phyloP scores from a whole-genome alignment of 306 rosid genomes.

The Biancaea sappan region DNA sequence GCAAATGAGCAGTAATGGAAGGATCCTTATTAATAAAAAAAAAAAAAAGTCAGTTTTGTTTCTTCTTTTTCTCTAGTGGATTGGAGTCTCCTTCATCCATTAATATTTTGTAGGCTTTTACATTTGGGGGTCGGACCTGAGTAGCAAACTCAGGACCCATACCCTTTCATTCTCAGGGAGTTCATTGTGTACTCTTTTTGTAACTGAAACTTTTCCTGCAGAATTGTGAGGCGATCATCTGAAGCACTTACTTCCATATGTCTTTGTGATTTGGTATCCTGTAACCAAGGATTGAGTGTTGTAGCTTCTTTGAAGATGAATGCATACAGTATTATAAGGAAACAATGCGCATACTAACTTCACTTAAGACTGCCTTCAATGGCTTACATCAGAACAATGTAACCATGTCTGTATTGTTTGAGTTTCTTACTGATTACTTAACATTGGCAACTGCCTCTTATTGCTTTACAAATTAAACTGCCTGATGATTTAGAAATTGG shows the following conservation, averaged over 20 bases:
- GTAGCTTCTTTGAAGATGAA: constrained; percentile 22
- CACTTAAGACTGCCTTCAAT: constrained; percentile 5
- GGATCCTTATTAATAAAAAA: too few species aligned
- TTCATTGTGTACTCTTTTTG: not conserved
- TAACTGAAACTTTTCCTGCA: not conserved
- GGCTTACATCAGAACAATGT: not conserved
- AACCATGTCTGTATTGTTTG: not conserved
- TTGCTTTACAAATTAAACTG: not conserved
- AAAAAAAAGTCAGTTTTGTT: not conserved
- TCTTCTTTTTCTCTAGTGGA: not conserved
- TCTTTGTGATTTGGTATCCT: not conserved
- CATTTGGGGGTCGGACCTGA: not conserved
- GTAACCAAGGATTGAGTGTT: constrained; percentile 2
- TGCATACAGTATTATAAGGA: not conserved
- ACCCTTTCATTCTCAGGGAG: not conserved
- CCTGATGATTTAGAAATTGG: not conserved
- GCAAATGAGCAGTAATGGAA: not conserved
- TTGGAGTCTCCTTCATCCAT: not conserved
- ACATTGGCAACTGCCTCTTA: not conserved
- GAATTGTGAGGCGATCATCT: not conserved
- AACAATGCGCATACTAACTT: constrained; percentile 14
- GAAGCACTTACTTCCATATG: not conserved
- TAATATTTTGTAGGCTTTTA: not conserved
- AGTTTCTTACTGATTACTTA: not conserved
- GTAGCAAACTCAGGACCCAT: too few species aligned